Percentiles rank a stretch among this genome's conserved stretches.
phyloP scores from a whole-genome alignment of 768 basidiomycete genomes.

The Russula abietina region DNA sequence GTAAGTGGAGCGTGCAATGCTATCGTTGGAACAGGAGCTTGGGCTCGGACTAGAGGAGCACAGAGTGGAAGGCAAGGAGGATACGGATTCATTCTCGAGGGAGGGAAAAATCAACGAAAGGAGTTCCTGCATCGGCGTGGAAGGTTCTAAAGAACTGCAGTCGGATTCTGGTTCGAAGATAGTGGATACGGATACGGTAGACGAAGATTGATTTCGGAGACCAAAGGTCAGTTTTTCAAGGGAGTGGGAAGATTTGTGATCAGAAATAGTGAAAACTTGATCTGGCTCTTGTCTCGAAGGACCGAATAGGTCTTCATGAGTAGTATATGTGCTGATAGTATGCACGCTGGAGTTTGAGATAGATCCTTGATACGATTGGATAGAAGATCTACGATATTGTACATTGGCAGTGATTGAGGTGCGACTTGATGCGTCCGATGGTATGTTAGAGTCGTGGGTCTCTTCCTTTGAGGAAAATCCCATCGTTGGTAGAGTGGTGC shows the following conservation, averaged over 20 bases:
- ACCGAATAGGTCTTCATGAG: background rate
- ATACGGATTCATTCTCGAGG: constrained; percentile 28
- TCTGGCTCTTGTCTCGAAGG: background rate
- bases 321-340: background rate
- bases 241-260: no score
- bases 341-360: background rate
- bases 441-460: background rate
- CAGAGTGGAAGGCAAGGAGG: constrained; percentile 46
- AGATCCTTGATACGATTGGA: background rate
- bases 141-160: constrained; percentile 26
- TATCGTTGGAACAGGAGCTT: constrained; percentile 32
- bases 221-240: constrained; percentile 26
- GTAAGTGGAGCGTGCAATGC: constrained; percentile 39
- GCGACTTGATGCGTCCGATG: background rate
- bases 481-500: background rate
- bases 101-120: constrained; percentile 26
- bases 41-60: constrained; percentile 59
- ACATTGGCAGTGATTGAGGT: no score
- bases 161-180: constrained; percentile 37
- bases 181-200: constrained; percentile 28
- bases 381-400: no score
- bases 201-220: constrained; percentile 28
- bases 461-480: background rate
- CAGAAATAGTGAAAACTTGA: constrained; percentile 24
- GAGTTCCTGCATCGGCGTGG: constrained; percentile 28